Evolutionary conservation across 2,329 filamentous ascomycete species (phyloP), one percentile per base, ranked within the genome.

Genomic region (Arachnomyces sp.): DNA sequence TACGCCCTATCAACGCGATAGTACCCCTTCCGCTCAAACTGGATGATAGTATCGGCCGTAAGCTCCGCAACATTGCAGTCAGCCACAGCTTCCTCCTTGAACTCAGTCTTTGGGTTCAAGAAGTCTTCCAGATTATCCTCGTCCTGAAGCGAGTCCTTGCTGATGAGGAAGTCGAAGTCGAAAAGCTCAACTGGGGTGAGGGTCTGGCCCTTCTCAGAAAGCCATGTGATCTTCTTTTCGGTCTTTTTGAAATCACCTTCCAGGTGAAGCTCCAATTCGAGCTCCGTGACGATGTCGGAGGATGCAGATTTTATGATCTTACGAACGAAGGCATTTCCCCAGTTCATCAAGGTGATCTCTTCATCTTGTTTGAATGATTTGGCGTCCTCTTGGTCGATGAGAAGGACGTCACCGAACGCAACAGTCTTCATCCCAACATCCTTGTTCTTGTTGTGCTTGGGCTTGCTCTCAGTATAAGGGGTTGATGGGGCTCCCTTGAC

Each of bases 151-250:
- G 86, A 88, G 58, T 92, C 85, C 71, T 90, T 90, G 39, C 81
- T 88, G 59, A 90, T 82, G 38, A 92, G 73, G 64, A 87, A 85
- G 64, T 88, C 85, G 59, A 89, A 92, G 49, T 90, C 84, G 68
- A 84, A 86, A 4, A 88, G 73, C 63, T 89, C 82, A 13, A 84
- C 77, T 12, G 78, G 75, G 7, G 89, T 71, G 0, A 90, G 74
- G 46, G 80, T 74, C 64, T 87, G 81, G 34, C 76, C 76, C 49
- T 82, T 74, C 0, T 72, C 73, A 2, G 84, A 81, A 18, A 94
- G 71, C 88, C 87, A 94, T 1, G 86, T 93, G 25, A 94, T 76
- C 71, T 94, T 94, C 76, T 93, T 93, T 55, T 83, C 77, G 0
- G 87, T 94, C 50, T 82, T 79, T 70, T 90, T 90, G 63, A 94